Percentiles rank a stretch among this genome's conserved stretches.
phyloP scores from a whole-genome alignment of 306 rosid genomes.

The Adenanthera pavonina region DNA sequence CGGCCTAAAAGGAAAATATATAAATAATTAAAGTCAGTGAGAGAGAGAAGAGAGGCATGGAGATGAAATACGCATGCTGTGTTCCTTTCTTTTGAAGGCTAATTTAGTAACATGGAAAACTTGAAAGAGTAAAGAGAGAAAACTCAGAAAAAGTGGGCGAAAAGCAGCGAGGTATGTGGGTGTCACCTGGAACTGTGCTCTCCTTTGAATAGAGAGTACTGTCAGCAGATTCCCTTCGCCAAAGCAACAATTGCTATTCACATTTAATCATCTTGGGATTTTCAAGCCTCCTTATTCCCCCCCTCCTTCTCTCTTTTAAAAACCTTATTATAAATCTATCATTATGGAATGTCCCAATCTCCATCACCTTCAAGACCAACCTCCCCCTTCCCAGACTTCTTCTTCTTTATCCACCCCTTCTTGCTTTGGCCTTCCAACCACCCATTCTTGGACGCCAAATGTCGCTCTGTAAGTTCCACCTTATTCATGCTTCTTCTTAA shows the following conservation, averaged over 20 bases:
- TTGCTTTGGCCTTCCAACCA: constrained; percentile 9
- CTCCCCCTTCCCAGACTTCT: constrained; percentile 32
- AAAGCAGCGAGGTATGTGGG: constrained; percentile 56
- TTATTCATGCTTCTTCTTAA: not conserved
- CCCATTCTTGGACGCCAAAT: constrained; percentile 56
- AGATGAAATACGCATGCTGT: constrained; percentile 42
- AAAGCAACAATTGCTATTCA: constrained; percentile 33
- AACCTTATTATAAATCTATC: constrained; percentile 32
- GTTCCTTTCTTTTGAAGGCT: constrained; percentile 76
- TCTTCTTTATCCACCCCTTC: constrained; percentile 51
- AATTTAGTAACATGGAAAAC: constrained; percentile 56
- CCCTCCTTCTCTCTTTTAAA: constrained; percentile 6
- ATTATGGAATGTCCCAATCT: constrained; percentile 78
- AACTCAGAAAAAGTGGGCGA: constrained; percentile 39
- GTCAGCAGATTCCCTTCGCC: constrained; percentile 54
- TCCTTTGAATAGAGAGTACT: constrained; percentile 48
- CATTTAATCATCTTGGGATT: constrained; percentile 78
- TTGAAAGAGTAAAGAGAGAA: constrained; percentile 70
- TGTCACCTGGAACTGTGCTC: constrained; percentile 66
- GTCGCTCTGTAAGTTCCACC: constrained; percentile 58
- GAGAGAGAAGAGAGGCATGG: constrained; percentile 32
- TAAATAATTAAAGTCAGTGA: constrained; percentile 52
- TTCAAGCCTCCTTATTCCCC: constrained; percentile 40
- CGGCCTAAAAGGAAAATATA: constrained; percentile 39
- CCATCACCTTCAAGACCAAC: constrained; percentile 71